Base-by-base conservation (phyloP, 2,329 filamentous ascomycete species). In the Microascus cirrosus region DNA sequence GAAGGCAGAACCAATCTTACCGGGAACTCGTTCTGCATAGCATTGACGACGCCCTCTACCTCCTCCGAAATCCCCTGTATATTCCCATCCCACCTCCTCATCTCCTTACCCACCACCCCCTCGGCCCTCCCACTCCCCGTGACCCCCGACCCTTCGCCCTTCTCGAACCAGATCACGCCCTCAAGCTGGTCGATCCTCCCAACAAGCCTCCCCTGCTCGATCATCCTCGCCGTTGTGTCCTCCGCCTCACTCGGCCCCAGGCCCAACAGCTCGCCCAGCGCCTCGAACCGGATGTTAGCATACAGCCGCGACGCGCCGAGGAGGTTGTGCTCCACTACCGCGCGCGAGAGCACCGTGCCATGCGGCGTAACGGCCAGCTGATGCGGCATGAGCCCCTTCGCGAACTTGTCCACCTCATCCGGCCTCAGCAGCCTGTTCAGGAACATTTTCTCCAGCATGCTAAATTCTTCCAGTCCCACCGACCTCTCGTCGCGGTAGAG, bases 361-460 rank as follows among this genome's bases (percentile, higher is more conserved):
- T 99, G 94, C 0, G 89, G 81, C 0, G 90, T 96, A 61, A 83
- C 86, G 25, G 94, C 94, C 2, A 96, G 83, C 73, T 99, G 94
- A 72, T 99, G 94, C 24, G 89, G 87, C 58, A 84, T 81, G 54
- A 99, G 78, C 56, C 85, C 86, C 64, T 87, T 78, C 0, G 92
- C 87, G 67, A 99, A 99, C 58, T 89, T 85, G 42, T 85, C 83
- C 50, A 96, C 90, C 73, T 99, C 94, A n/a, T 78, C 81, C 0
- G 87, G 83, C 0, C 83, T 82, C 54, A 99, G 78, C 3, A 99
- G 77, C 6, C 92, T 84, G 71, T 97, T 90, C 54, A 97, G 79
- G 71, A 95, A 96, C 83, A 99, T 97, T 77, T 97, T 97, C 76
- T 97, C 94, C 15, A 99, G 76, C 57, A 99, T 96, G 54, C 84